Base-by-base conservation (phyloP, 805 yeast species). In the Ogataea minuta region DNA sequence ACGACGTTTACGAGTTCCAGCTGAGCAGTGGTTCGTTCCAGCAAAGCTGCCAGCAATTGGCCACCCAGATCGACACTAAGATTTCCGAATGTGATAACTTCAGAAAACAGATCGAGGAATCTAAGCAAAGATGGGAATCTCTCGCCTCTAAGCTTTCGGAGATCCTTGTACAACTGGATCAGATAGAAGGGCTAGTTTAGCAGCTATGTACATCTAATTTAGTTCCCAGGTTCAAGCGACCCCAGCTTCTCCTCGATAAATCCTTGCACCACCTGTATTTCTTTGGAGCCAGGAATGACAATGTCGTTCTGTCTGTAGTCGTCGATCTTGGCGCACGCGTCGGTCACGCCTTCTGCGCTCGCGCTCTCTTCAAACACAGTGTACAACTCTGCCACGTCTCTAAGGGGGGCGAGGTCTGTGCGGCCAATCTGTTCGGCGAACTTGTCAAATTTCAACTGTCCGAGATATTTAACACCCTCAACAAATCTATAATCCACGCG, bases 391-490 rank as follows among this genome's bases (percentile, higher is more conserved):
- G 63, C 64, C 35, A 64, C 57, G 44, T 64, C 67, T 39, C 61
- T 55, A 14, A 68, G 69, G 38, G 70, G 71, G 5, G 61, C 67
- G 27, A 75, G 64, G 19, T 78, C 77, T 23, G 66, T 66, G 16
- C 65, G 54, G 8, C 56, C 69, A 10, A 53, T 37, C 23, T 46
- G 42, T 7, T 48, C 46, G 14, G 47, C 49, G 46, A 74, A 81
- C 52, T 77, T 76, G 44, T 67, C 67, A 31, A 79, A 66, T 65
- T 86, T 86, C 59, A 88, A 64, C 53, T 77, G 70, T 19, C 95
- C 87, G 28, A 87, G 75, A 49, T 65, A 77, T 50, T 76, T 68
- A 29, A 90, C 68, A 16, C 96, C 96, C 39, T 75, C 67, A 19
- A 79, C 66, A 36, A 84, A 83, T 41, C 71, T 67, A 34, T 70